These are phyloP conservation scores for Luzula sylvatica DNA, from an alignment of 176 grass and related monocot genomes.

Conservation along the genomic window DNA sequence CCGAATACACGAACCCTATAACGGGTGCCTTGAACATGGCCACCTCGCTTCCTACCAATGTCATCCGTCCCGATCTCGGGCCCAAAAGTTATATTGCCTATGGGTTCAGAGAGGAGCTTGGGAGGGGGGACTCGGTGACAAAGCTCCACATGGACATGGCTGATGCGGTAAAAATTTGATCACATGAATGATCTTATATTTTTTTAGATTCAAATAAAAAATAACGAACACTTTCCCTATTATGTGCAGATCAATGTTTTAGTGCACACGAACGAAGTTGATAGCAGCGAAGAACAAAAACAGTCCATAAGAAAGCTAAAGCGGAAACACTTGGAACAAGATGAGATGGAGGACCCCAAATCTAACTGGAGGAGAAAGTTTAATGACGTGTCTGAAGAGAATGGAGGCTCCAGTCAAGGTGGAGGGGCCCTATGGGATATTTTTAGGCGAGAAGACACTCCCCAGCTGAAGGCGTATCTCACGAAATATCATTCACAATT, in stretches of 20 bases:
- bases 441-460: conserved; percentile 18
- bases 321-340: neutral
- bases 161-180: conserved; percentile 47
- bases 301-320: conserved; percentile 10
- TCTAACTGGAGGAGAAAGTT: neutral
- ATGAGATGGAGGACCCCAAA: neutral
- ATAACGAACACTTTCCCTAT: too few species aligned
- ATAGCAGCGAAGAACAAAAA: conserved; percentile 27
- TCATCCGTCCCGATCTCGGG: conserved; percentile 62
- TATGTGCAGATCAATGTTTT: conserved; percentile 77
- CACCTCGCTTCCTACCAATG: conserved; percentile 36
- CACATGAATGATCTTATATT: too few species aligned
- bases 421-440: conserved; percentile 25
- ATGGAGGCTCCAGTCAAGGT: too few species aligned
- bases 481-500: conserved; percentile 57
- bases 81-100: conserved; percentile 95
- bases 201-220: too few species aligned
- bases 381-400: neutral
- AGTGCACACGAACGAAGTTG: conserved; percentile 51
- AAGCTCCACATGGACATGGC: conserved; percentile 78
- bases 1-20: conserved; percentile 59
- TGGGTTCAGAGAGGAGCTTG: conserved; percentile 54
- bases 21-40: conserved; percentile 54
- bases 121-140: conserved; percentile 79
- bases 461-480: conserved; percentile 17